phyloP scores from a whole-genome alignment of 2,329 filamentous ascomycete species.

The Blastomyces gilchristii region DNA sequence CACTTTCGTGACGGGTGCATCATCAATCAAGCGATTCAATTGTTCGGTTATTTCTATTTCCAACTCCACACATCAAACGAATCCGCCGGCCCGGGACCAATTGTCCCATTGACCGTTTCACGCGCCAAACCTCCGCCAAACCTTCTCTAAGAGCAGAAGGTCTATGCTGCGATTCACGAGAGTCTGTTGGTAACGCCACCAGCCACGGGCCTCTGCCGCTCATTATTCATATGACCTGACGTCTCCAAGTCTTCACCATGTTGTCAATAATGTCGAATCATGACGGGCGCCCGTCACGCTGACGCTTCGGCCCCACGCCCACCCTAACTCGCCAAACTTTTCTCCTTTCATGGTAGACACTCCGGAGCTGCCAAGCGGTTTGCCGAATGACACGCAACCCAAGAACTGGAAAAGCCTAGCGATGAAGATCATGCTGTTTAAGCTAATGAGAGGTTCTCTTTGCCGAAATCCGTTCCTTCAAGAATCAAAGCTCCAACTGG shows the following conservation, averaged over 20 bases:
- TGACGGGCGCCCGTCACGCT: background rate
- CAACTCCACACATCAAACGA: no score
- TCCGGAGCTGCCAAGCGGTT: slow-evolving; percentile 1
- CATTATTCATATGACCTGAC: no score
- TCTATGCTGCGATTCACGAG: no score
- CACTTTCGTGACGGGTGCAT: no score
- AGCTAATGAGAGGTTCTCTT: background rate
- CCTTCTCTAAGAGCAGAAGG: no score
- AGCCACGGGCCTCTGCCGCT: background rate
- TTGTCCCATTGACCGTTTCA: no score
- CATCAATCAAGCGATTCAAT: no score
- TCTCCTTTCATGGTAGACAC: background rate
- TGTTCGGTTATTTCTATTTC: no score
- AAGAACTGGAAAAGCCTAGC: background rate
- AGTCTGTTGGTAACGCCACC: background rate
- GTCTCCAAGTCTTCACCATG: background rate
- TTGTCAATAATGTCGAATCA: background rate
- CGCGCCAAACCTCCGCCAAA: no score
- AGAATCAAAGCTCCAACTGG: background rate
- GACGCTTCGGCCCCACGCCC: no score
- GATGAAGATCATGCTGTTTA: background rate
- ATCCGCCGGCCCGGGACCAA: no score
- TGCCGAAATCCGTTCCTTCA: background rate
- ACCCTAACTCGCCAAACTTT: slow-evolving; percentile 5
- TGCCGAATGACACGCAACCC: background rate